These are phyloP conservation scores for Halenospora varia DNA, from an alignment of 495 filamentous ascomycete species.

Conservation along the genomic window DNA sequence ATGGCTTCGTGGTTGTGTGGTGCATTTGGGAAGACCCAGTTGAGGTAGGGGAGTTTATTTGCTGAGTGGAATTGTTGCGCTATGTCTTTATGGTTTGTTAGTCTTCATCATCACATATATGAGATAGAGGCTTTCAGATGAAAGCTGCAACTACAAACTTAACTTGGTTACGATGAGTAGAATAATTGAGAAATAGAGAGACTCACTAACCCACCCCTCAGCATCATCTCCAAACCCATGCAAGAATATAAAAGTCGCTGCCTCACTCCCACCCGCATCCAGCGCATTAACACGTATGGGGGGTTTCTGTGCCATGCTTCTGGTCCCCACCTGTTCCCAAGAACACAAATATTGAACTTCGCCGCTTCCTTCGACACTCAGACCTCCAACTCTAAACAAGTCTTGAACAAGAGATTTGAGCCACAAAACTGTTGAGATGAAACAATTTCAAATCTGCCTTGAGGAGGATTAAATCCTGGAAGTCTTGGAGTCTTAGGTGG, in stretches of 20 bases:
- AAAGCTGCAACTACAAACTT: too few relatives aligned
- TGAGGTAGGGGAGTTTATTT: conserved; percentile 33
- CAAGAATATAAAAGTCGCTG: conserved; percentile 40
- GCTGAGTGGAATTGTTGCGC: conserved; percentile 36
- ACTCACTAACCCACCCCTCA: conserved; percentile 33
- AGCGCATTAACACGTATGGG: neutral
- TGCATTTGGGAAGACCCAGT: conserved; percentile 41
- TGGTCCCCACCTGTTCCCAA: too few relatives aligned
- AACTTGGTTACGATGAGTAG: too few relatives aligned
- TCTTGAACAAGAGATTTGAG: too few relatives aligned
- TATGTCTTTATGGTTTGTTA: conserved; percentile 11
- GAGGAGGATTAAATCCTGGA: too few relatives aligned
- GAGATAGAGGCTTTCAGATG: neutral
- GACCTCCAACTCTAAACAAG: too few relatives aligned
- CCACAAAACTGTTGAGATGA: too few relatives aligned
- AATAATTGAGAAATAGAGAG: neutral
- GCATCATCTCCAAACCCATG: conserved; percentile 42
- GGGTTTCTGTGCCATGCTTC: too few relatives aligned
- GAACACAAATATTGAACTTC: too few relatives aligned
- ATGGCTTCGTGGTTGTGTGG: conserved; percentile 35
- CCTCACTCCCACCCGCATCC: conserved; percentile 5
- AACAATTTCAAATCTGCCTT: too few relatives aligned
- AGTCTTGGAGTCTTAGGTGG: too few relatives aligned
- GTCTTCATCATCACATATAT: neutral
- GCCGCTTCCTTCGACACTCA: too few relatives aligned